Evolutionary conservation across 2,329 filamentous ascomycete genomes (phyloP).

Genomic region (Diaporthe australafricana): DNA sequence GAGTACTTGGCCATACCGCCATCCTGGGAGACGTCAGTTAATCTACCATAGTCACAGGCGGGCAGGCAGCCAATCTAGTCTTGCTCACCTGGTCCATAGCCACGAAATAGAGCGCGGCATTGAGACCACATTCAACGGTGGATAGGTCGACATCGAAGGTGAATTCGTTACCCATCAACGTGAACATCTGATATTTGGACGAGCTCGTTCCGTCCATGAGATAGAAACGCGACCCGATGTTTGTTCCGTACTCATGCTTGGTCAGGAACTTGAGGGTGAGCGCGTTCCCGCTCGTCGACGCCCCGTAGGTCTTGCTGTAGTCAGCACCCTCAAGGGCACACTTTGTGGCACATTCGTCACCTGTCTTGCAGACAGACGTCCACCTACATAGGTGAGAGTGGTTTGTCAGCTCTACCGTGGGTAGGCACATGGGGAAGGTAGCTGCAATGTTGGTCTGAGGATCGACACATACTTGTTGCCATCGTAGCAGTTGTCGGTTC

Average conservation of each 20-base stretch:
- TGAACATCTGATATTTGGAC: conserved; percentile 62
- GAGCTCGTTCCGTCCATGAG: conserved; percentile 60
- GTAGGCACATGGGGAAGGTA: conserved; percentile 44
- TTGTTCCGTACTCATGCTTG: conserved; percentile 51
- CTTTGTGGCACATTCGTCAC: conserved; percentile 48
- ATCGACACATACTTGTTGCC: conserved; percentile 44
- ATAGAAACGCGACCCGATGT: conserved; percentile 60
- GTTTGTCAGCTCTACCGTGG: conserved; percentile 40
- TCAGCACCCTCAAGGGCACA: conserved; percentile 56
- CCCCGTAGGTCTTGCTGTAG: conserved; percentile 56
- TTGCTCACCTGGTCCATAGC: conserved; percentile 53
- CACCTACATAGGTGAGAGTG: conserved; percentile 50
- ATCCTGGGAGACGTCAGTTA: conserved; percentile 44
- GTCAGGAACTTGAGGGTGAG: conserved; percentile 62
- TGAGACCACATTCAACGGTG: conserved; percentile 65
- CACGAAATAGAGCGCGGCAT: conserved; percentile 72
- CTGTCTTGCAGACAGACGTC: conserved; percentile 58
- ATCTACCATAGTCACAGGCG: too few relatives aligned
- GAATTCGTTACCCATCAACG: conserved; percentile 25
- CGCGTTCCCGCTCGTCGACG: conserved; percentile 55
- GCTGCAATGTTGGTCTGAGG: conserved; percentile 58
- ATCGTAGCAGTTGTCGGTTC: conserved; percentile 55
- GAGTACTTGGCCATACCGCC: conserved; percentile 56
- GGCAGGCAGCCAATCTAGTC: conserved; percentile 42
- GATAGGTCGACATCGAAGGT: conserved; percentile 28